Base-by-base conservation (phyloP, 352 stramenopile genomes). In the Phytophthora pini region DNA sequence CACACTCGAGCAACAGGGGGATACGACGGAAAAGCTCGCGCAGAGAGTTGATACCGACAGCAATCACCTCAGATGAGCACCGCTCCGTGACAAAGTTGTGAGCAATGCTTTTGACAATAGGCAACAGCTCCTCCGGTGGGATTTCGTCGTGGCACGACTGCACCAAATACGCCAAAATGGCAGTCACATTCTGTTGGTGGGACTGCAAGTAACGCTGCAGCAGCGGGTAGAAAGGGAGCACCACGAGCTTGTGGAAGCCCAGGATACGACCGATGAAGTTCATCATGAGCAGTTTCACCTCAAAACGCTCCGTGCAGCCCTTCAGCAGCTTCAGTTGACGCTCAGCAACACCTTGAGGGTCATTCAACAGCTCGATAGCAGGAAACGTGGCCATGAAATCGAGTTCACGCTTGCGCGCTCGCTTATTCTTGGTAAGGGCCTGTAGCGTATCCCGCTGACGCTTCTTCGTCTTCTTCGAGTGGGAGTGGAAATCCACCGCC, bases 21-120 rank as follows among this genome's bases (percentile, higher is more conserved):
- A 99, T 88, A 22, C 97, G 85, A 17, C 83, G 79, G 67, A 98
- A 98, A 63, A 99, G 94, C 55, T 98, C 97, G 27, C 97, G 89
- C 52, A 98, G 77, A 6, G 97, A 83, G 77, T 99, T 99, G 69
- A 99, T 99, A 20, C 98, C 98, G 2, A 99, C 93, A 10, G 97
- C 97, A 76, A 99, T 99, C 65, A 98, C 94, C 74, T 99, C 95
- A 54, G 89, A 95, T 24, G 87, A 93, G 66, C 94, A 98, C 29
- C 95, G 82, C 63, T 99, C 98, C 1, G 94, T 99, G 24, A 99
- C 94, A 61, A 99, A 99, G 69, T 99, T 98, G 81, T 99, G 94
- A 34, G 97, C 96, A 68, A 99, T 99, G 38, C 93, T 97, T 71
- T 98, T 98, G 27, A 99, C 80, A 51, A 99, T 88, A 34, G 94